A percentile compares a stretch with the other conserved stretches of the same genome.
These are phyloP conservation scores for Colletotrichum somersetense DNA, from an alignment of 2,329 filamentous ascomycete species.

Conservation along the genomic window DNA sequence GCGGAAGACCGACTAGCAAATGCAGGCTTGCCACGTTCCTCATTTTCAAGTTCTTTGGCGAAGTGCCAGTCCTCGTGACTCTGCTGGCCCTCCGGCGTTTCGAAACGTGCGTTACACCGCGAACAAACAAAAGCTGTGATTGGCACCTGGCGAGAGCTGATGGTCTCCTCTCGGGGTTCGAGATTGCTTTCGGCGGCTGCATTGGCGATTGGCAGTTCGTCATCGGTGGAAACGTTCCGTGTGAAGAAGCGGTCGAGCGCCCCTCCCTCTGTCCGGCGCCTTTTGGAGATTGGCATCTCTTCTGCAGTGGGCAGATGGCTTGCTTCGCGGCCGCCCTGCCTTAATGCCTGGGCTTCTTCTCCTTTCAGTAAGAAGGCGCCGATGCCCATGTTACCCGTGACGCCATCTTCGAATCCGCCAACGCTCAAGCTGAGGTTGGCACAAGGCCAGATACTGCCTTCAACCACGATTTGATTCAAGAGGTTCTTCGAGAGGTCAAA, in stretches of 20 bases:
- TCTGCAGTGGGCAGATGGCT: conserved; percentile 16
- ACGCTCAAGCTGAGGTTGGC: conserved; percentile 90
- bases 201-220: conserved; percentile 45
- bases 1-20: conserved; percentile 55
- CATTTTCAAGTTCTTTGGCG: conserved; percentile 83
- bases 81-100: conserved; percentile 68
- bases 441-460: conserved; percentile 90
- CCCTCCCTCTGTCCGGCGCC: conserved; percentile 59
- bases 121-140: conserved; percentile 65
- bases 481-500: conserved; percentile 83
- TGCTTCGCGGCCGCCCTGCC: conserved; percentile 50
- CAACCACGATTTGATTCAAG: conserved; percentile 80
- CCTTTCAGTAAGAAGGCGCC: conserved; percentile 86
- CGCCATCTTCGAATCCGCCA: conserved; percentile 90
- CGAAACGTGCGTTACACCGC: conserved; percentile 74
- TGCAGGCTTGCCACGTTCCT: conserved; percentile 65
- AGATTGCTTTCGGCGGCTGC: conserved; percentile 30
- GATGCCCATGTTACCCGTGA: conserved; percentile 87
- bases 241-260: conserved; percentile 71
- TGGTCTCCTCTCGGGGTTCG: conserved; percentile 32
- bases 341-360: conserved; percentile 71
- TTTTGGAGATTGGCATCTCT: conserved; percentile 51
- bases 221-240: conserved; percentile 52
- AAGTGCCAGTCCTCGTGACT: conserved; percentile 96
- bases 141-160: conserved; percentile 46